phyloP scores from a whole-genome alignment of 2,329 filamentous ascomycete genomes.

The Gremmenia infestans region DNA sequence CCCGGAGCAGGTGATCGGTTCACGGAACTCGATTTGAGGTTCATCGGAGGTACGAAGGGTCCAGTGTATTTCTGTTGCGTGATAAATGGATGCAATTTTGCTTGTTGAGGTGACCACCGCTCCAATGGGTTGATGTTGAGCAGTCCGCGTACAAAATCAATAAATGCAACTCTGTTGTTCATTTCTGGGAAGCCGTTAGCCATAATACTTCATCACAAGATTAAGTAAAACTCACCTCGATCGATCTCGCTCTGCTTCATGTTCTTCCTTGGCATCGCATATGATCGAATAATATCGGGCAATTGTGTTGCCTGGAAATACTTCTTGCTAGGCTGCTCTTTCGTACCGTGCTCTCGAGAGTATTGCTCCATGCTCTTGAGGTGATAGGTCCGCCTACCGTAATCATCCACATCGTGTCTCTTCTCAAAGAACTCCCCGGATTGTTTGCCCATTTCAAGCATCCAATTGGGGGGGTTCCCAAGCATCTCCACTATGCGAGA shows the following conservation, averaged over 20 bases:
- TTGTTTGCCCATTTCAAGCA: constrained; percentile 98
- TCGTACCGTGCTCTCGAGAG: constrained; percentile 88
- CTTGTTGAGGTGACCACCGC: constrained; percentile 95
- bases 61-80: constrained; percentile 97
- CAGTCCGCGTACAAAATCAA: constrained; percentile 92
- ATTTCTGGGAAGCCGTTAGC: constrained; percentile 62
- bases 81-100: constrained; percentile 95
- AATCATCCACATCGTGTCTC: constrained; percentile 74
- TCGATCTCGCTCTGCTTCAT: constrained; percentile 98
- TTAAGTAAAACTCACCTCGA: constrained; percentile 60
- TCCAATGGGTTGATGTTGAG: constrained; percentile 94
- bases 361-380: constrained; percentile 98
- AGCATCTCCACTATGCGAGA: constrained; percentile 98
- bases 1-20: constrained; percentile 87
- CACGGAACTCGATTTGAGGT: constrained; percentile 79
- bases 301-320: constrained; percentile 94
- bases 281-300: constrained; percentile 95
- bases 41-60: constrained; percentile 95
- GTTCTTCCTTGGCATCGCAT: constrained; percentile 97
- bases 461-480: constrained; percentile 93
- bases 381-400: constrained; percentile 82
- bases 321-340: constrained; percentile 99
- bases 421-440: constrained; percentile 97
- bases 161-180: constrained; percentile 95
- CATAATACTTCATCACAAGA: not conserved